Evolutionary conservation across 2,329 filamentous ascomycete species (phyloP), one percentile per base, ranked within the genome.

Genomic region (Microdochium paspali): DNA sequence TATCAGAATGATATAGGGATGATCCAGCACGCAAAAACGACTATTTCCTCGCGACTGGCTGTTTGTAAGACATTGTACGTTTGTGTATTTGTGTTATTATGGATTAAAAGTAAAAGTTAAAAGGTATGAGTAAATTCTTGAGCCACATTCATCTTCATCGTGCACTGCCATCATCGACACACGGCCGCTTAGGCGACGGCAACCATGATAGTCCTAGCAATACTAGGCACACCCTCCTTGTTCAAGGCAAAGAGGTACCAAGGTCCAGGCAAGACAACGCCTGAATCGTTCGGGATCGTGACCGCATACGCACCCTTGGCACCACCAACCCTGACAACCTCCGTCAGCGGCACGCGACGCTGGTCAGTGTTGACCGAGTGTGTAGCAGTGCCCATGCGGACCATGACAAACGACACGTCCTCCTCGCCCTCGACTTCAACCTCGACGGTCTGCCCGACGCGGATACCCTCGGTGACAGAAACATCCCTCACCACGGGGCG

Each of bases 311-410:
- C 58, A 2, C 58, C 59, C 10, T n/a, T n/a, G 46, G 45, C 12
- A 43, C 50, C 12, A 46, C 49, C 35, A 21, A 5, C 13, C 18
- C n/a, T 3, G 46, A n/a, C n/a, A n/a, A n/a, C 46, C 2, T 56
- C 47, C 1, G 58, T 59, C 18, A 71, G 55, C 24, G 68, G 58
- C 46, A 77, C 66, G 4, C 73, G 66, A 10, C 75, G 57, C 58
- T 77, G 73, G 55, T 79, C 75, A 0, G 72, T 76, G 49, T 79
- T 71, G 20, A 76, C 67, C 1, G 71, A 68, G 51, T 76, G 73
- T 1, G 74, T 77, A 1, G 61, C 60, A 1, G 65, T 66, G 1
- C 71, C 66, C 31, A 67, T 61, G n/a, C 74, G 60, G 23, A 77
- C 55, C 2, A 77, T 52, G 13, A 40, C 35, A 20, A 40, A 40